Base-by-base conservation (phyloP, 2,329 filamentous ascomycete genomes). In the Hymenoscyphus fraxineus region DNA sequence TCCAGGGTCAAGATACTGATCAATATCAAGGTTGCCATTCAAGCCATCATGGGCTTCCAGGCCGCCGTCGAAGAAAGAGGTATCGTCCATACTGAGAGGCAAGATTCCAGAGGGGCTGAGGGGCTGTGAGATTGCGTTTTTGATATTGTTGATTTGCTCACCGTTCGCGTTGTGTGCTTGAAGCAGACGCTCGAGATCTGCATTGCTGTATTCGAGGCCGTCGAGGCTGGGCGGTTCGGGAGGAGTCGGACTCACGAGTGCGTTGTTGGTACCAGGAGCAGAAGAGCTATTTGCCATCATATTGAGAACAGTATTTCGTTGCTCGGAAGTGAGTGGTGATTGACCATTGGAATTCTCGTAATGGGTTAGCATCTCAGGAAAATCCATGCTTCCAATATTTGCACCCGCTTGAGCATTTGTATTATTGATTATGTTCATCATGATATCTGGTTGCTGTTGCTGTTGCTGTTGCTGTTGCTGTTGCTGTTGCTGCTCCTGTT, bases 91-190 rank as follows among this genome's bases (percentile, higher is more conserved):
- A 1, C 95, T 76, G 4, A 91, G 91, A 1, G 92, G 90, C 41
- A 96, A 91, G 16, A 85, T 84, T 4, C 92, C 92, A 0, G 86
- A 91, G 0, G 93, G 93, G 72, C 89, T 93, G 13, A 96, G 82
- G 0, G 93, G 93, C 31, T 56, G 63, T 6, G 90, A 88, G 7
- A 97, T 82, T 16, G 92, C 80, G 63, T 86, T 87, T 60, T 87
- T 87, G 10, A 97, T 81, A 64, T 91, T 87, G 66, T 91, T 86
- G 1, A 97, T 89, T 59, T 90, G 89, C 58, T 83, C 83, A 66
- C 90, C 88, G 72, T 97, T 93, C 65, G 94, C 88, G 31, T 86
- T 85, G 73, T 96, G 91, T 72, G 97, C 81, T 55, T 88, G 88
- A 67, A 91, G 86, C 1, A 98, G 82, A 38, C 90, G 84, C 60